A percentile compares a stretch with the other conserved stretches of the same genome.
These are phyloP conservation scores for Venturia oleaginea DNA, from an alignment of 2,329 filamentous ascomycete species.

Conservation along the genomic window DNA sequence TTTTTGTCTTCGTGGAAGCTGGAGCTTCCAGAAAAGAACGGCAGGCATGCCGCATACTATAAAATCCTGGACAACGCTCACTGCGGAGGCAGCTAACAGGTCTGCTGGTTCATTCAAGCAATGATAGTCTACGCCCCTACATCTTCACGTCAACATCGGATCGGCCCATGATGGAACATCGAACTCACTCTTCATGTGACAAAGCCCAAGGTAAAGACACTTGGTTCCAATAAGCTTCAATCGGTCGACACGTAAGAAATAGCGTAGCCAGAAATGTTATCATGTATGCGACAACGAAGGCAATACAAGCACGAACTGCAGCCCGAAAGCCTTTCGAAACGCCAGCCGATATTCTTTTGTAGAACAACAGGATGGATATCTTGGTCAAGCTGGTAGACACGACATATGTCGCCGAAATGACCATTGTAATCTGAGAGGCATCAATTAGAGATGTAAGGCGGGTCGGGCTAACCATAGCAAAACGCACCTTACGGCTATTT, in stretches of 20 bases:
- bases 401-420: conserved; percentile 22
- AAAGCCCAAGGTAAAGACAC: conserved; percentile 26
- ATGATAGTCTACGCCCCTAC: conserved; percentile 18
- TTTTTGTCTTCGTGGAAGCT: conserved; percentile 35
- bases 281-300: conserved; percentile 30
- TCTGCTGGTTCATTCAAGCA: conserved; percentile 32
- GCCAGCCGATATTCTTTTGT: conserved; percentile 31
- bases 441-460: conserved; percentile 20
- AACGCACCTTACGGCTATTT: conserved; percentile 12
- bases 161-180: neutral
- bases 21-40: conserved; percentile 36
- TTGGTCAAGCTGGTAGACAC: conserved; percentile 23
- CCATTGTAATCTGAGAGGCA: conserved; percentile 15
- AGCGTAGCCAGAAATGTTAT: conserved; percentile 29
- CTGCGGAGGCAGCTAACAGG: conserved; percentile 29
- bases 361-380: conserved; percentile 31
- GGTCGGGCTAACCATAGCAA: conserved; percentile 9
- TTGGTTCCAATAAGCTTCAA: conserved; percentile 32
- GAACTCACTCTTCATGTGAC: conserved; percentile 17
- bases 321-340: conserved; percentile 28
- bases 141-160: neutral
- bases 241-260: conserved; percentile 29
- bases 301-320: conserved; percentile 29
- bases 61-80: conserved; percentile 33
- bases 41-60: conserved; percentile 33